Base-by-base conservation (phyloP, 2,329 filamentous ascomycete genomes). In the Lecanicillium sp. region DNA sequence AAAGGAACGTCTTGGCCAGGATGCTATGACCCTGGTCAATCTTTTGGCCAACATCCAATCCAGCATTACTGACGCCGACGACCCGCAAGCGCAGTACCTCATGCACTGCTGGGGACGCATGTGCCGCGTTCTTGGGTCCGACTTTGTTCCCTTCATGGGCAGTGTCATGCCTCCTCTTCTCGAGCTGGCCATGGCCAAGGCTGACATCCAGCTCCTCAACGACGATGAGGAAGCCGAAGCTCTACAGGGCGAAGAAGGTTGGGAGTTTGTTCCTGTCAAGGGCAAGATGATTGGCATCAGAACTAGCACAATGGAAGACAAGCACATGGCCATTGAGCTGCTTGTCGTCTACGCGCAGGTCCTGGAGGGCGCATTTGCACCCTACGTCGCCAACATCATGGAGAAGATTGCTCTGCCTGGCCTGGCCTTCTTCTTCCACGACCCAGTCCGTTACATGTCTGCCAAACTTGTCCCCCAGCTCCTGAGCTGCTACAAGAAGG, bases 31-130 rank as follows among this genome's bases (percentile, higher is more conserved):
- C 35, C 75, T 98, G 33, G 91, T 97, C 17, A 84, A 95, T 59
- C 77, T 96, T 19, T 77, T 98, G 44, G 90, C 87, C 44, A 82
- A 80, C 53, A 95, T 97, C 49, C 93, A 98, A 66, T 77, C 83
- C 57, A 85, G 78, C 61, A 93, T 97, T 53, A 85, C 83, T 4
- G 93, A 98, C 59, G 71, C 90, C 1, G 93, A 98, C 59, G 93
- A 98, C 62, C 93, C 93, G 32, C 93, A 98, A 67, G 87, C 90
- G 14, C 91, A 95, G 60, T 98, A 98, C 65, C 78, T 98, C 29
- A 87, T 98, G 69, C 93, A 98, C 74, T 98, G 93, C 72, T 98
- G 93, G 93, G 93, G 93, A 44, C 84, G 93, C 41, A 98, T 98
- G 93, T 97, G 91, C 69, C 85, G 93, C 55, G 91, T 98, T 24